Percentiles rank a stretch among this genome's conserved stretches.
These are phyloP conservation scores for Diplotaxis tenuifolia DNA, from an alignment of 345 rosid species.

Conservation along the genomic window DNA sequence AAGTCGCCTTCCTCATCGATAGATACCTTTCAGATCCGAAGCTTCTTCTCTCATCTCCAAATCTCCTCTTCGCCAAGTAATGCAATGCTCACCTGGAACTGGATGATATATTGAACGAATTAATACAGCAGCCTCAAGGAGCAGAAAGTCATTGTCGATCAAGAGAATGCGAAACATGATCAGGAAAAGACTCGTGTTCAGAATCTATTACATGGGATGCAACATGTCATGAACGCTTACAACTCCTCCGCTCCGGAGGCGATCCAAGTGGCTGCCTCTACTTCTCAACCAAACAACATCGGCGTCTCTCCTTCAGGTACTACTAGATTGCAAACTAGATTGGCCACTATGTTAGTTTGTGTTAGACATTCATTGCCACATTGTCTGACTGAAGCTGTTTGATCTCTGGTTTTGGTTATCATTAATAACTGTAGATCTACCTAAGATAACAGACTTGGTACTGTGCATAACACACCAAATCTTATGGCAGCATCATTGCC, in stretches of 20 bases:
- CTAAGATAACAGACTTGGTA: too few species aligned
- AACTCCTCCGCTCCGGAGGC: constrained; percentile 44
- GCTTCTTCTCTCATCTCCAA: constrained; percentile 79
- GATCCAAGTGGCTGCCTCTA: neutral
- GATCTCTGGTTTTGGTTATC: too few species aligned
- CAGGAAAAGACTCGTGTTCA: constrained; percentile 67
- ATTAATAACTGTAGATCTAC: too few species aligned
- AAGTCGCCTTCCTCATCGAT: constrained; percentile 84
- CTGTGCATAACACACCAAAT: too few species aligned
- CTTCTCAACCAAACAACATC: neutral
- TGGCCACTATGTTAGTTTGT: neutral
- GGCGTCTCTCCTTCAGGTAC: constrained; percentile 32
- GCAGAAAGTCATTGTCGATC: constrained; percentile 62
- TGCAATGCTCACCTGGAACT: constrained; percentile 13
- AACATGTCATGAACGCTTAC: constrained; percentile 64
- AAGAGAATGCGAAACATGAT: constrained; percentile 60
- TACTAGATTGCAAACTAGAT: neutral
- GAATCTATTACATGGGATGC: constrained; percentile 69
- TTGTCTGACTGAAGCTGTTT: too few species aligned
- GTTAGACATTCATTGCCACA: neutral
- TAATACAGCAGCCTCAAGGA: constrained; percentile 76
- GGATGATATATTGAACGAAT: constrained; percentile 71
- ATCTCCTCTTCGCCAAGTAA: constrained; percentile 71
- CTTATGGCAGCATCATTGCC: constrained; percentile 44
- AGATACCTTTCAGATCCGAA: constrained; percentile 82